phyloP scores from a whole-genome alignment of 345 rosid species.

The Camelina sativa region DNA sequence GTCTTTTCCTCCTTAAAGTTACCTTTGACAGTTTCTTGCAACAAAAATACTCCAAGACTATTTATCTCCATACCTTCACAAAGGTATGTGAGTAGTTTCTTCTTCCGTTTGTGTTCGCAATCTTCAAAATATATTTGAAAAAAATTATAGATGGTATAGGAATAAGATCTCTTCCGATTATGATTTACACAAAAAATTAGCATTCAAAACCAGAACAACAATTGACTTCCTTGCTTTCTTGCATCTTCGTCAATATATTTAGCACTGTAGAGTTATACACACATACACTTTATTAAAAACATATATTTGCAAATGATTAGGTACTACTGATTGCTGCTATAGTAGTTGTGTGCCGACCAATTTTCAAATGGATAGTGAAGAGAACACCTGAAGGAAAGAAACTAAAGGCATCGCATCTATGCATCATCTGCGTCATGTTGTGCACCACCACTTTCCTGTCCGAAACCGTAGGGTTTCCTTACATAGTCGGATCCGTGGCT shows the following conservation, averaged over 20 bases:
- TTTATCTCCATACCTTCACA: constrained; percentile 16
- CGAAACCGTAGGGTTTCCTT: constrained; percentile 40
- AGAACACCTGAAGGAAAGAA: constrained; percentile 46
- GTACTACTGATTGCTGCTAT: constrained; percentile 19
- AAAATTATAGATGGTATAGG: background rate
- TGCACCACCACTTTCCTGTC: constrained; percentile 19
- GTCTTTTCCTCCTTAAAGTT: background rate
- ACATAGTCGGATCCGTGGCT: constrained; percentile 37
- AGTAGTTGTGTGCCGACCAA: constrained; percentile 41
- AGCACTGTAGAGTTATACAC: background rate
- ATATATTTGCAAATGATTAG: constrained; percentile 2
- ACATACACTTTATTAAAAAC: background rate
- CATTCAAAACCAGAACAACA: background rate
- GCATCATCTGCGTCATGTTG: constrained; percentile 40
- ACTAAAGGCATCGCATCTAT: constrained; percentile 35
- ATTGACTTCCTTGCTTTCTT: background rate
- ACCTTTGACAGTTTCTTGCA: constrained; percentile 15
- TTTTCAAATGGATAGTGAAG: constrained; percentile 47
- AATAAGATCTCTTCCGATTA: background rate
- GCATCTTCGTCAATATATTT: background rate
- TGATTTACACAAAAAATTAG: background rate
- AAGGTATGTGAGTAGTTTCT: constrained; percentile 9
- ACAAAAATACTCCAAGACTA: background rate
- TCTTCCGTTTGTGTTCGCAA: background rate
- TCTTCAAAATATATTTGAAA: background rate